These are phyloP conservation scores for Agrocybe pediades DNA, from an alignment of 768 basidiomycete genomes.

Conservation along the genomic window DNA sequence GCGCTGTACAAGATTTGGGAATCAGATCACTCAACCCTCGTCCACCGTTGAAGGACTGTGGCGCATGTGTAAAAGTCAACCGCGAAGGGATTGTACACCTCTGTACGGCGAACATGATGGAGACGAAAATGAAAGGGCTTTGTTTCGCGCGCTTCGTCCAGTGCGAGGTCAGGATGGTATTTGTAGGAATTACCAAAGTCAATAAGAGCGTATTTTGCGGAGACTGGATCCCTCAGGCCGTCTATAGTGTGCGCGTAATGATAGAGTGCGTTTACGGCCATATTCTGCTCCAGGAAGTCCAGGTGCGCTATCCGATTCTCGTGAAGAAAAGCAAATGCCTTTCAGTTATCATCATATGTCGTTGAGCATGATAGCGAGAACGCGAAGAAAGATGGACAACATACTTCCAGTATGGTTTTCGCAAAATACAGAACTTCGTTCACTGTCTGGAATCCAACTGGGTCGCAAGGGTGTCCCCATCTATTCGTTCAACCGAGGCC, in stretches of 20 bases:
- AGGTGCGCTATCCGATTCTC: slow-evolving; percentile 14
- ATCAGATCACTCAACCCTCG: not conserved
- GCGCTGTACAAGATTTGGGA: too few relatives aligned
- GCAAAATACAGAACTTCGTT: too few relatives aligned
- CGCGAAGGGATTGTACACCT: too few relatives aligned
- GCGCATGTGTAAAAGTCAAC: too few relatives aligned
- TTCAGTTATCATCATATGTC: not conserved
- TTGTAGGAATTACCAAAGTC: not conserved
- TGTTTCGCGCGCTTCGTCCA: not conserved
- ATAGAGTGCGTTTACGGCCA: slow-evolving; percentile 7
- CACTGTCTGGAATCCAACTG: slow-evolving; percentile 3
- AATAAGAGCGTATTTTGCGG: not conserved
- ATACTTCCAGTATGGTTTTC: too few relatives aligned
- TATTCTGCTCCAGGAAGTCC: slow-evolving; percentile 9
- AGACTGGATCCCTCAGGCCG: not conserved
- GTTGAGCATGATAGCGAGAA: not conserved
- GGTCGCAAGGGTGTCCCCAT: slow-evolving; percentile 4
- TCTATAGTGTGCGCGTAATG: not conserved
- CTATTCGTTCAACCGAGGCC: not conserved
- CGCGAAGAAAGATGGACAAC: too few relatives aligned
- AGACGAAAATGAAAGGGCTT: not conserved
- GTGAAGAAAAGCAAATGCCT: slow-evolving; percentile 18
- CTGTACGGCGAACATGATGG: too few relatives aligned
- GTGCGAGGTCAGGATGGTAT: not conserved
- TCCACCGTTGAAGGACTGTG: not conserved